Evolutionary conservation across 225 moss, liverwort and hornwort species (phyloP).

Genomic region (Thuidium tamariscinum): DNA sequence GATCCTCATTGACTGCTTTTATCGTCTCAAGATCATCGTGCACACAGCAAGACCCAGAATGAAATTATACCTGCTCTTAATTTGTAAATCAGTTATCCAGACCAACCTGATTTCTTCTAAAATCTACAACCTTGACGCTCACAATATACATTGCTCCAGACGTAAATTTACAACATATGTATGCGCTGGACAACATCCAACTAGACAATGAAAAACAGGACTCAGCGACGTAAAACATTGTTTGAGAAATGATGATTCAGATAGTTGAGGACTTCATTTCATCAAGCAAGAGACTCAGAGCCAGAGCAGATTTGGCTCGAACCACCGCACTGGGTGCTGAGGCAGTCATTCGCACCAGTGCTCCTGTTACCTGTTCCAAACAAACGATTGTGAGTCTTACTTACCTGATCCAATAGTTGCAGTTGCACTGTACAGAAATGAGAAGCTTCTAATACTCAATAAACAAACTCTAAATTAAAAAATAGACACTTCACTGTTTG

Average conservation of each 20-base stretch:
- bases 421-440: neutral
- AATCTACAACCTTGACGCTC: neutral
- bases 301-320: slow-evolving; percentile 89
- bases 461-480: no score
- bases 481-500: neutral
- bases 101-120: neutral
- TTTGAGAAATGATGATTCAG: neutral
- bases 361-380: slow-evolving; percentile 58
- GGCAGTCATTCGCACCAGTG: slow-evolving; percentile 93
- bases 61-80: neutral
- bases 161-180: neutral
- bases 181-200: neutral
- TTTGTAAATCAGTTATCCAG: neutral
- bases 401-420: neutral
- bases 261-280: slow-evolving; percentile 45
- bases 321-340: slow-evolving; percentile 91
- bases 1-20: neutral
- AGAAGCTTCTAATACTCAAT: neutral
- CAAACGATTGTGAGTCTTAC: neutral
- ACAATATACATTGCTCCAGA: neutral
- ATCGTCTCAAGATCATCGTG: neutral
- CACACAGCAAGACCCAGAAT: neutral
- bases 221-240: neutral
- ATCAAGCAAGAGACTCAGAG: slow-evolving; percentile 68
- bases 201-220: neutral